Percentiles rank a stretch among this genome's conserved stretches.
Evolutionary conservation across 768 basidiomycete species (phyloP).

Genomic region (Mycena filopes): DNA sequence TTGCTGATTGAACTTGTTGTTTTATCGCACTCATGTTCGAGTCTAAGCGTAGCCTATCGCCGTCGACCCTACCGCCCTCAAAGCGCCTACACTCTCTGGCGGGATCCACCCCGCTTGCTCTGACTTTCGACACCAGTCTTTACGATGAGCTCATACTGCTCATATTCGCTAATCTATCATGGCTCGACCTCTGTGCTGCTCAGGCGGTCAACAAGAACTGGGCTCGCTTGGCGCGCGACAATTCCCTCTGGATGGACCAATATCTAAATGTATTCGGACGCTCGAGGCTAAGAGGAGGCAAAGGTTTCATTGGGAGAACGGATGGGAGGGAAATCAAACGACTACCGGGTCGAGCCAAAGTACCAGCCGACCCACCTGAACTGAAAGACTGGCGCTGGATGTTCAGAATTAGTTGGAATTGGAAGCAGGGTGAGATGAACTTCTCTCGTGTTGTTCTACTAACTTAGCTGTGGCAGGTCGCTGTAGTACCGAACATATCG

Average conservation of each 20-base stretch:
- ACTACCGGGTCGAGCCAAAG: slow-evolving; percentile 63
- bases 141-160: slow-evolving; percentile 82
- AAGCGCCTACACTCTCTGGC: slow-evolving; percentile 61
- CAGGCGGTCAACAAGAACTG: slow-evolving; percentile 74
- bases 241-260: slow-evolving; percentile 77
- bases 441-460: slow-evolving; percentile 29
- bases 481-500: slow-evolving; percentile 60
- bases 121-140: slow-evolving; percentile 64
- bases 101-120: slow-evolving; percentile 24
- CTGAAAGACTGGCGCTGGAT: slow-evolving; percentile 85
- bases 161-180: slow-evolving; percentile 78
- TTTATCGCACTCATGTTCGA: slow-evolving; percentile 14
- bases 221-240: slow-evolving; percentile 73
- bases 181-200: slow-evolving; percentile 71
- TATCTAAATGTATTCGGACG: slow-evolving; percentile 76
- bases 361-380: slow-evolving; percentile 35
- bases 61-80: slow-evolving; percentile 60
- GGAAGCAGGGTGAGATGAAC: slow-evolving; percentile 70
- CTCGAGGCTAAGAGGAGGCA: slow-evolving; percentile 71
- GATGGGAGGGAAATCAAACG: slow-evolving; percentile 70
- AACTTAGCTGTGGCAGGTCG: slow-evolving; percentile 59
- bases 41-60: slow-evolving; percentile 64
- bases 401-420: slow-evolving; percentile 87
- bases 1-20: slow-evolving; percentile 8
- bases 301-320: slow-evolving; percentile 65